These are phyloP conservation scores for Diaporthe humulicola DNA, from an alignment of 2,329 filamentous ascomycete species.

Conservation along the genomic window DNA sequence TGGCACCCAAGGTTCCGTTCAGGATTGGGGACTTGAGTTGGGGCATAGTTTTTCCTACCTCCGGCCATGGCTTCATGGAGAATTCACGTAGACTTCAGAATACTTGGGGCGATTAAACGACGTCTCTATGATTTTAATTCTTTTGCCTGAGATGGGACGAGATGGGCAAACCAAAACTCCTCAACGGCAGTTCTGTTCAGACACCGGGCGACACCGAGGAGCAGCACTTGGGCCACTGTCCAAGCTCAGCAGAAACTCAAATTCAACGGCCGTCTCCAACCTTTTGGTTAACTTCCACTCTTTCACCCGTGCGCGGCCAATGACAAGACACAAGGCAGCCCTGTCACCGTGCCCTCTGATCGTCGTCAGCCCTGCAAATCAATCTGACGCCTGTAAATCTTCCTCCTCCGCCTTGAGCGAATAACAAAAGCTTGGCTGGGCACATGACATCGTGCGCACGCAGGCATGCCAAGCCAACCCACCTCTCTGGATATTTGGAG, in stretches of 20 bases:
- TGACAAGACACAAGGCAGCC: background rate
- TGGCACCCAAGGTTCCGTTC: background rate
- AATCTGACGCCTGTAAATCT: constrained; percentile 1
- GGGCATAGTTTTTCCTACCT: background rate
- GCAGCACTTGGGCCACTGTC: background rate
- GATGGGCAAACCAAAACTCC: background rate
- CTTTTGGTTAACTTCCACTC: background rate
- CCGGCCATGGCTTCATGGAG: background rate
- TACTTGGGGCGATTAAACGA: background rate
- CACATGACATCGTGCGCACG: constrained; percentile 19
- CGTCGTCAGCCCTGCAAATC: constrained; percentile 13
- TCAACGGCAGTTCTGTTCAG: background rate
- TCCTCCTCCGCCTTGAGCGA: background rate
- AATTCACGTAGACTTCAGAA: background rate
- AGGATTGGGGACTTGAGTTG: background rate
- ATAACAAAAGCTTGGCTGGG: background rate
- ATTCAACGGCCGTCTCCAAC: background rate
- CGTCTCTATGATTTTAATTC: background rate
- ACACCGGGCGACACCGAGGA: background rate
- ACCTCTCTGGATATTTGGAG: background rate
- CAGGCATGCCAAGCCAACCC: background rate
- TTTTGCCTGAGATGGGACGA: background rate
- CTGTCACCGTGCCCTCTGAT: background rate
- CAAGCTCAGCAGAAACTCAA: background rate
- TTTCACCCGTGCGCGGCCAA: constrained; percentile 26